phyloP scores from a whole-genome alignment of 202 grass and related monocot species.

The Saccharum hybrid region DNA sequence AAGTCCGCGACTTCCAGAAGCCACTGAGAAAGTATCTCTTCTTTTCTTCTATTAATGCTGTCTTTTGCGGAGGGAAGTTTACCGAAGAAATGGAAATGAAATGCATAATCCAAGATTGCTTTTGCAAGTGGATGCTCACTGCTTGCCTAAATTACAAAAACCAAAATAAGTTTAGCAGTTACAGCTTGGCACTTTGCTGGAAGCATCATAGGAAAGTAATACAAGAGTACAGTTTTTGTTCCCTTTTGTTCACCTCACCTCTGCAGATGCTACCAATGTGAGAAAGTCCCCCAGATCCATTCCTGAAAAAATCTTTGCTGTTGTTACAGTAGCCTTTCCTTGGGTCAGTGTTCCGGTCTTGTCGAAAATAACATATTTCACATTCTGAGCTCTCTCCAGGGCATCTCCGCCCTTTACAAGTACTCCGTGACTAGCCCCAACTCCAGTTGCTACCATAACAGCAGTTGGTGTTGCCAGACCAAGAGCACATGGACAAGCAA shows the following conservation, averaged over 20 bases:
- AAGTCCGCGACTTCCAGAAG: constrained; percentile 77
- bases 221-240: background rate
- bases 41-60: constrained; percentile 61
- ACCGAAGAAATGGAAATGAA: constrained; percentile 84
- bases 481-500: too few relatives aligned
- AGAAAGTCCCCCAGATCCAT: constrained; percentile 90
- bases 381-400: constrained; percentile 85
- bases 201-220: constrained; percentile 15
- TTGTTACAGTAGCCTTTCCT: constrained; percentile 88
- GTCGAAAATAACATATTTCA: constrained; percentile 88
- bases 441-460: too few relatives aligned
- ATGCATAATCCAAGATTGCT: constrained; percentile 83
- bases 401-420: constrained; percentile 97
- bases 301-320: constrained; percentile 67
- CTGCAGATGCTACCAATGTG: constrained; percentile 91
- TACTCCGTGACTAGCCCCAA: constrained; percentile 40
- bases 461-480: too few relatives aligned
- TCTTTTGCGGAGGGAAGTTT: constrained; percentile 63
- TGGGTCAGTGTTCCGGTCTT: constrained; percentile 97
- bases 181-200: background rate
- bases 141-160: constrained; percentile 69
- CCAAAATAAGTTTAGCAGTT: constrained; percentile 34
- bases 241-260: constrained; percentile 53
- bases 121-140: constrained; percentile 88
- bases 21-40: constrained; percentile 80